phyloP scores from a whole-genome alignment of 306 rosid species.

The Parietaria judaica region DNA sequence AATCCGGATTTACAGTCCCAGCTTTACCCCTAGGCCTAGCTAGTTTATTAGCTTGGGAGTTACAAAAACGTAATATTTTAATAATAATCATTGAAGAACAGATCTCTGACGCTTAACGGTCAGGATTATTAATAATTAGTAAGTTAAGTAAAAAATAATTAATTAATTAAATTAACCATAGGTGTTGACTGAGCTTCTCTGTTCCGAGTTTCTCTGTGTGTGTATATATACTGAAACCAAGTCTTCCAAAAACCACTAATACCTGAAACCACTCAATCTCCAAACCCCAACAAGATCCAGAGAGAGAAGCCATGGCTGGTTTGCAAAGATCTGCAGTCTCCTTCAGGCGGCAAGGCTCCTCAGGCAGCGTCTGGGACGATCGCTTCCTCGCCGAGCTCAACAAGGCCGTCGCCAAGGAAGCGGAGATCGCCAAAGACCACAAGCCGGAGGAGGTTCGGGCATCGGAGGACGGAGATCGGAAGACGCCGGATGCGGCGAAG shows the following conservation, averaged over 20 bases:
- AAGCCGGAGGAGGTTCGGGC: neutral
- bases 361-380: slow-evolving; percentile 85
- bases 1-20: no score
- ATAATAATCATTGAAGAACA: no score
- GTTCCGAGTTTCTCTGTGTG: slow-evolving; percentile 10
- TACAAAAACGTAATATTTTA: neutral
- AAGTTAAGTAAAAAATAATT: neutral
- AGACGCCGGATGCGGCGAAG: slow-evolving; percentile 3
- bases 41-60: neutral
- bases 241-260: neutral
- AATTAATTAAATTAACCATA: neutral
- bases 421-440: slow-evolving; percentile 8
- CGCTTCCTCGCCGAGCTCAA: slow-evolving; percentile 42
- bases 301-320: slow-evolving; percentile 46
- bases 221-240: slow-evolving; percentile 10
- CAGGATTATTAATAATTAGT: neutral
- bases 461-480: slow-evolving; percentile 8
- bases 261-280: neutral
- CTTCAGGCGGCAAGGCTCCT: slow-evolving; percentile 83
- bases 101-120: neutral
- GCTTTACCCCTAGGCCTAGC: no score
- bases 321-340: slow-evolving; percentile 73
- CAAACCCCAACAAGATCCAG: slow-evolving; percentile 4
- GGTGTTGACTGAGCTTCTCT: slow-evolving; percentile 18
- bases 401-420: slow-evolving; percentile 16